Base-by-base conservation (phyloP, 257 asterid species). In the Linaria vulgaris region DNA sequence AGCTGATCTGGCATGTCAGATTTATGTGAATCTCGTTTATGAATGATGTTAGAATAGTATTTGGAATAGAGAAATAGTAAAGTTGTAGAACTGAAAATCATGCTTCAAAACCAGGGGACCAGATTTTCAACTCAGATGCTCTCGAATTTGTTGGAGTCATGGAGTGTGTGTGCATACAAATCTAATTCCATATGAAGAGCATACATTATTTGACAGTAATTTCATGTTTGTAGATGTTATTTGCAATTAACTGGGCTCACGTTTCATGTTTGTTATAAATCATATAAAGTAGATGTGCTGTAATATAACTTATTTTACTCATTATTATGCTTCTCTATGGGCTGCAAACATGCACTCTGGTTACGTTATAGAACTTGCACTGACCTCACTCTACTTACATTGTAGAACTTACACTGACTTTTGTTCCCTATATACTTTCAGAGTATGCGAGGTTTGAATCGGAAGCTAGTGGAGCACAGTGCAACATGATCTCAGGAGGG, bases 381-480 rank as follows among this genome's bases (percentile, higher is more conserved):
- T 7, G 10, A 34, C n/a, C n/a, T n/a, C 17, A 43, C 16, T 12
- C 17, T 43, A 15, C 6, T 12, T 1, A 43, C 48, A 43, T 0
- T 43, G 12, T 43, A 11, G 41, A 34, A 4, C 41, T 34, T 34
- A 34, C 41, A 3, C 1, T 7, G 10, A 34, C n/a, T n/a, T n/a
- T 34, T 8, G 23, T 54, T 44, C 46, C 30, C 14, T 34, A 21
- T 55, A 17, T 50, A 55, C 57, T 47, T 49, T 12, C 67, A 72
- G 78, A 60, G 69, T 63, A 9, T 55, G 39, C 73, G 27, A 24
- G 37, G 54, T 54, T 19, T 67, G 61, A 61, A 66, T 19, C n/a
- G 19, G 27, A 61, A 56, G 43, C 69, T 46, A 68, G 55, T 49
- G 46, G 64, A 72, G 63, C 56, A 61, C 60, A 47, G 44, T 48